Base-by-base conservation (phyloP, 1,284 basidiomycete species). In the Xanthoconium separans region DNA sequence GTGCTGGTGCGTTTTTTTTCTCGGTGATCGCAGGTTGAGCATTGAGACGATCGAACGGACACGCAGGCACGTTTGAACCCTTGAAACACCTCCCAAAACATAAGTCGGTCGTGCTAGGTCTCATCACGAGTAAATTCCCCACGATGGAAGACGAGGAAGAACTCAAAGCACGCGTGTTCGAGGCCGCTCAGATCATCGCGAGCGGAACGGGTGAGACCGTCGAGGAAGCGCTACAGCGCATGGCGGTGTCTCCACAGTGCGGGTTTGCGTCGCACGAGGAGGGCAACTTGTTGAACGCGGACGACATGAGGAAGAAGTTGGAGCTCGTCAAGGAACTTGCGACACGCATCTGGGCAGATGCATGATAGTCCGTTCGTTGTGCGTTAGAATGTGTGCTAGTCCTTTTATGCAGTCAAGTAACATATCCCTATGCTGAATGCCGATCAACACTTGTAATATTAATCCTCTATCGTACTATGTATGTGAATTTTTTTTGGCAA, bases 181-280 rank as follows among this genome's bases (percentile, higher is more conserved):
- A 85, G 44, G 91, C 90, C 2, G 89, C 84, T 8, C 73, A 79
- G 42, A 73, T 77, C 39, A 74, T 89, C 48, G 77, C 79, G 18
- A 66, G 76, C 40, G 85, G 81, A 16, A 73, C 74, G 24, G 75
- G 79, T 29, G 73, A 76, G 59, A 79, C 85, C 20, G 73, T 75
- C 53, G 79, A 80, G 61, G 75, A 73, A 50, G 85, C 84, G 8
- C 59, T 87, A 53, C 77, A 82, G 16, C 86, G 84, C 61, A 74
- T 91, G 24, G 81, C 79, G 53, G 81, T 91, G 63, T 85, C 83
- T 53, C 81, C 87, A 2, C 89, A 91, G 68, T 91, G 89, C 59
- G 89, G 88, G 3, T 91, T 90, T 63, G 83, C 85, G 20, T 83
- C 81, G 2, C 83, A 85, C 36, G 80, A 82, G 63, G 80, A 87